phyloP scores from a whole-genome alignment of 768 basidiomycete species.

The Crassisporium funariophilum region DNA sequence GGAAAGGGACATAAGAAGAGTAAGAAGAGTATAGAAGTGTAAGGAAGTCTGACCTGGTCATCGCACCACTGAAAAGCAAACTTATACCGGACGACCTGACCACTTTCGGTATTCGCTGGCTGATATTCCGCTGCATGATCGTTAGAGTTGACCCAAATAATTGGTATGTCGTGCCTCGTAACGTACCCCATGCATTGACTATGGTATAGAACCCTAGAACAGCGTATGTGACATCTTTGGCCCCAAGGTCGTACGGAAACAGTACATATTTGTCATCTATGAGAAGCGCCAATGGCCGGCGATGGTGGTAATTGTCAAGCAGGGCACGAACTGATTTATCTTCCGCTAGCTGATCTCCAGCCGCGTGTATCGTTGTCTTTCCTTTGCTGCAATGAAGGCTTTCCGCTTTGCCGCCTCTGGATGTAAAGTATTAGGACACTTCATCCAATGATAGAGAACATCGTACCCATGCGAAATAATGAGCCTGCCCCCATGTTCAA shows the following conservation, averaged over 20 bases:
- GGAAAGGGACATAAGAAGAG: background rate
- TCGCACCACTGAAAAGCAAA: conserved; percentile 87
- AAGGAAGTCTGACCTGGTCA: conserved; percentile 48
- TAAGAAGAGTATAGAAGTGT: background rate
- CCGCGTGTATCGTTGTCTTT: conserved; percentile 39
- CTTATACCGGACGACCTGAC: conserved; percentile 73
- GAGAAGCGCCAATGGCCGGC: conserved; percentile 66
- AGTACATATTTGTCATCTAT: conserved; percentile 72
- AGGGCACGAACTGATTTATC: conserved; percentile 76
- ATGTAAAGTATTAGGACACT: background rate
- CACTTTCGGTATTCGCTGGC: conserved; percentile 43
- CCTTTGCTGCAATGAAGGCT: conserved; percentile 49
- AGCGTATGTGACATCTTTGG: conserved; percentile 47
- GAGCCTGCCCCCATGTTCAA: conserved; percentile 61
- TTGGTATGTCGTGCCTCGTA: too few species aligned
- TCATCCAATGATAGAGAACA: background rate
- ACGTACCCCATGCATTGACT: conserved; percentile 68
- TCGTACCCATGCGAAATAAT: conserved; percentile 86
- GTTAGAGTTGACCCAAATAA: background rate
- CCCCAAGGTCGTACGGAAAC: conserved; percentile 70
- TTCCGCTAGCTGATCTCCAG: conserved; percentile 66
- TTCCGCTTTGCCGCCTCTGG: conserved; percentile 71
- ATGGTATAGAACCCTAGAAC: conserved; percentile 76
- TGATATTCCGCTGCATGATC: conserved; percentile 63
- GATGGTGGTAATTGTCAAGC: conserved; percentile 53